phyloP scores from a whole-genome alignment of 371 early-diverging fungal species.

The Syncephalastrum racemosum region DNA sequence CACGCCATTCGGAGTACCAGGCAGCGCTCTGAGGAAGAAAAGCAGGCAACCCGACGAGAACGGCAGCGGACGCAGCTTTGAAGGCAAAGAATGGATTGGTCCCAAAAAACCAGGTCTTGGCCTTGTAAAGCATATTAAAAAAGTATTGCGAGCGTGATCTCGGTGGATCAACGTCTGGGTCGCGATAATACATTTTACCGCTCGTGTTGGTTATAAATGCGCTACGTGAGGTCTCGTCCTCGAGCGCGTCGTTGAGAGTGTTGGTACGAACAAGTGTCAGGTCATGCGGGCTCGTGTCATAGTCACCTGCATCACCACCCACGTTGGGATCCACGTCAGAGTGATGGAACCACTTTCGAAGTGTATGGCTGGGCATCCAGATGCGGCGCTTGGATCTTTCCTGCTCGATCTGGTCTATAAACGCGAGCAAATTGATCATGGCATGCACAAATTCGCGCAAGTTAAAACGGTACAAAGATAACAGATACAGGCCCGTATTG shows the following conservation, averaged over 20 bases:
- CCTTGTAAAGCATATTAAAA: conserved; percentile 18
- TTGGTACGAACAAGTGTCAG: conserved; percentile 13
- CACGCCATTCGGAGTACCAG: conserved; percentile 43
- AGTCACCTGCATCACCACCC: conserved; percentile 4
- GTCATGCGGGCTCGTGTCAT: conserved; percentile 1
- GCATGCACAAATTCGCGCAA: conserved; percentile 13
- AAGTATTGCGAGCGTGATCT: conserved; percentile 23
- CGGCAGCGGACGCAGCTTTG: conserved; percentile 38
- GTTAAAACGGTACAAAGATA: conserved; percentile 14
- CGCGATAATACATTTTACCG: conserved; percentile 14
- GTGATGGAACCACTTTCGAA: conserved; percentile 17
- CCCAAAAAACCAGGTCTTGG: conserved; percentile 25
- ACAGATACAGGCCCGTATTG: conserved; percentile 9
- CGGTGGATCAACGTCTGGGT: conserved; percentile 45
- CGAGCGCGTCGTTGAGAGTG: conserved; percentile 5
- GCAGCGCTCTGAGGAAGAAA: conserved; percentile 22
- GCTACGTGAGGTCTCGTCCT: background rate
- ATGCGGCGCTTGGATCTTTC: conserved; percentile 12
- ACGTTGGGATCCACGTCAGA: conserved; percentile 15
- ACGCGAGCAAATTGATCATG: conserved; percentile 12
- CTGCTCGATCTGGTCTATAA: conserved; percentile 17
- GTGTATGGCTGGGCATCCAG: conserved; percentile 14
- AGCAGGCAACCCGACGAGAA: conserved; percentile 34
- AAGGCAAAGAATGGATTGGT: conserved; percentile 33
- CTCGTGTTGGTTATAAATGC: background rate